Percentiles rank a stretch among this genome's conserved stretches.
phyloP scores from a whole-genome alignment of 108 stramenopile species.

The Cyclotella choctawhatcheeana region DNA sequence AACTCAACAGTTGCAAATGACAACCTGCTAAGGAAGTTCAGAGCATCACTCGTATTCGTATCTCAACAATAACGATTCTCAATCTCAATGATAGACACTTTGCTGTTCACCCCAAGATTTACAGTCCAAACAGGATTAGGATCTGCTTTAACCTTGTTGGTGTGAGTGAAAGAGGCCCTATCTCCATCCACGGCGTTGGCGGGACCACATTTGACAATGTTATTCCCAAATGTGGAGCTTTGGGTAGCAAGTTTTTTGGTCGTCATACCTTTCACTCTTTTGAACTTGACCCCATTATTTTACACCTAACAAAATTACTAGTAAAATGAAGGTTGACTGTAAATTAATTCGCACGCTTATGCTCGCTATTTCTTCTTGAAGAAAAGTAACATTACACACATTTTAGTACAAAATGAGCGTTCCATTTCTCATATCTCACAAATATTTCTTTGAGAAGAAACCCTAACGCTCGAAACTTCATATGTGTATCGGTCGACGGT shows the following conservation, averaged over 20 bases:
- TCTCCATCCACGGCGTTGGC: conserved; percentile 18
- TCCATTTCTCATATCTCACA: no score
- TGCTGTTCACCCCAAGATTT: not conserved
- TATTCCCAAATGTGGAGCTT: conserved; percentile 19
- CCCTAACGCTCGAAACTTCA: no score
- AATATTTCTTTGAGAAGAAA: no score
- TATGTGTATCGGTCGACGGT: no score
- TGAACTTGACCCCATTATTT: no score
- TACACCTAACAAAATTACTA: no score
- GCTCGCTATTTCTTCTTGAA: no score
- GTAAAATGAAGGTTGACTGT: no score
- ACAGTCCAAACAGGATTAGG: not conserved
- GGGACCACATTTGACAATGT: not conserved
- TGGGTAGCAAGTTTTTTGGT: conserved; percentile 14
- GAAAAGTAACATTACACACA: no score
- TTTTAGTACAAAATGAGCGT: no score
- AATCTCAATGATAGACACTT: not conserved
- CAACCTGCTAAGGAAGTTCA: not conserved
- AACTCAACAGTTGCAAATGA: not conserved
- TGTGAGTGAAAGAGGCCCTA: conserved; percentile 12
- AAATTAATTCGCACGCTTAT: no score
- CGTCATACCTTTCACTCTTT: no score
- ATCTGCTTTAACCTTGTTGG: not conserved
- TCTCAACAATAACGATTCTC: not conserved
- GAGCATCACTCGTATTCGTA: not conserved